These are phyloP conservation scores for Trichoderma guizhouense DNA, from an alignment of 2,329 filamentous ascomycete genomes.

Conservation along the genomic window DNA sequence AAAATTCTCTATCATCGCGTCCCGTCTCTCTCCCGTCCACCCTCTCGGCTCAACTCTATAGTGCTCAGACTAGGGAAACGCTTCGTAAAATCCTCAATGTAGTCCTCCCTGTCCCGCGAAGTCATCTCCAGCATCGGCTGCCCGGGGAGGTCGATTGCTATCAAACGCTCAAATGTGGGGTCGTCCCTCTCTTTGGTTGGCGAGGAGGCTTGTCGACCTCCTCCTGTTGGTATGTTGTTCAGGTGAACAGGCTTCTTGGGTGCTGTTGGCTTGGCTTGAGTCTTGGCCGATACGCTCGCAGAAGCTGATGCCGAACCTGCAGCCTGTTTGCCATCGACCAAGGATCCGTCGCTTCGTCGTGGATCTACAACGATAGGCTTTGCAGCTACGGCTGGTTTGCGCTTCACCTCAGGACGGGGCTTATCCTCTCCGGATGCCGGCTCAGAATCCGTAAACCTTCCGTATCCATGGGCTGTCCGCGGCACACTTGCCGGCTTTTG, in stretches of 20 bases:
- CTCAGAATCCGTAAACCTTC: slow-evolving; percentile 68
- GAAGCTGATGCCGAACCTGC: slow-evolving; percentile 25
- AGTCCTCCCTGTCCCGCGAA: slow-evolving; percentile 60
- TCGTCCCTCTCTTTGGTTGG: slow-evolving; percentile 41
- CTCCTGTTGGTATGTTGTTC: slow-evolving; percentile 51
- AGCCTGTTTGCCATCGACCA: slow-evolving; percentile 13
- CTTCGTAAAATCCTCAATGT: slow-evolving; percentile 70
- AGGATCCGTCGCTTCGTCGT: slow-evolving; percentile 23
- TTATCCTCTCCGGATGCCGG: slow-evolving; percentile 39
- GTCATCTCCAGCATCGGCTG: slow-evolving; percentile 54
- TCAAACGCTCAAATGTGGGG: slow-evolving; percentile 36
- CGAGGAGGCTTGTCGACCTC: slow-evolving; percentile 38
- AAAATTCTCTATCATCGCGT: slow-evolving; percentile 20
- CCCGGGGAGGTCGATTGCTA: slow-evolving; percentile 46
- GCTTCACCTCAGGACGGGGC: slow-evolving; percentile 43
- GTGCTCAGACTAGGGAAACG: slow-evolving; percentile 81
- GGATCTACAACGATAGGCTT: slow-evolving; percentile 28
- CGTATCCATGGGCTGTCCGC: slow-evolving; percentile 82
- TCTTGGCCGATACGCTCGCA: slow-evolving; percentile 27
- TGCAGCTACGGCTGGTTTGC: slow-evolving; percentile 47
- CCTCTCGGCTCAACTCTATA: slow-evolving; percentile 77
- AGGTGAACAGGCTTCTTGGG: slow-evolving; percentile 62
- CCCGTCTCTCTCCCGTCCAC: slow-evolving; percentile 32
- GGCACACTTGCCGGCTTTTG: slow-evolving; percentile 57
- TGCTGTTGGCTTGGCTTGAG: slow-evolving; percentile 46